These are phyloP conservation scores for Moesziomyces parantarcticus DNA, from an alignment of 1,284 basidiomycete genomes.

Conservation along the genomic window DNA sequence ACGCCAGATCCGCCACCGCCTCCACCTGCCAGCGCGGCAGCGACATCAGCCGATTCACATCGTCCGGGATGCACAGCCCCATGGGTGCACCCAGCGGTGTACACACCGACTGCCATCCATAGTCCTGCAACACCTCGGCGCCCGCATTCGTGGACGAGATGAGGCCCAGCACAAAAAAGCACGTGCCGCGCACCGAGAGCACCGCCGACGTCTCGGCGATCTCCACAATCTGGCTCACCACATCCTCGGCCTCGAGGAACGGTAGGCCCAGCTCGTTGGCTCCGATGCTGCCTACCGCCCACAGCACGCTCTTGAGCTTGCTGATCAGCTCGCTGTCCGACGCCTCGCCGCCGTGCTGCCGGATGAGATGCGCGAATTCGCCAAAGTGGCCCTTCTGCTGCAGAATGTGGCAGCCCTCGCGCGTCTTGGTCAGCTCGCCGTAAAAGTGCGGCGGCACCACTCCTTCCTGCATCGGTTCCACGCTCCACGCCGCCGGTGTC, in stretches of 20 bases:
- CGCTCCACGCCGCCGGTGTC: not conserved
- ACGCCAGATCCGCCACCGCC: constrained; percentile 22
- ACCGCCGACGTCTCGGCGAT: constrained; percentile 90
- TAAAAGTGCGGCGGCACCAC: constrained; percentile 95
- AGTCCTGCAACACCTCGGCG: constrained; percentile 85
- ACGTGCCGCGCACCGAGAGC: constrained; percentile 92
- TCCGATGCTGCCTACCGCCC: constrained; percentile 96
- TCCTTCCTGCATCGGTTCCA: constrained; percentile 72
- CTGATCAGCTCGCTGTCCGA: constrained; percentile 84
- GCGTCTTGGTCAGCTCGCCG: constrained; percentile 95
- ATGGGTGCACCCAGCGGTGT: constrained; percentile 88
- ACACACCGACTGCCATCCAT: constrained; percentile 81
- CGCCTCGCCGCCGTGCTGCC: constrained; percentile 84
- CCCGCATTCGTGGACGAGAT: constrained; percentile 80
- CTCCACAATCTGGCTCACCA: constrained; percentile 86
- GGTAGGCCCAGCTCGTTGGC: constrained; percentile 88
- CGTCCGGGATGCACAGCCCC: constrained; percentile 86
- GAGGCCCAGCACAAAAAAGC: constrained; percentile 92
- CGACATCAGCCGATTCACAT: constrained; percentile 84
- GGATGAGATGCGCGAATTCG: constrained; percentile 90
- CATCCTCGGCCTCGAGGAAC: constrained; percentile 92
- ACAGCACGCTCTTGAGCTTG: constrained; percentile 92
- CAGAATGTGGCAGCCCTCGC: constrained; percentile 88
- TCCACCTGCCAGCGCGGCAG: constrained; percentile 78
- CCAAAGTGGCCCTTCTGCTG: constrained; percentile 89